A percentile compares a stretch with the other conserved stretches of the same genome.
Evolutionary conservation across 192 early-diverging fungal genomes (phyloP).

Genomic region (Funneliformis geosporum): DNA sequence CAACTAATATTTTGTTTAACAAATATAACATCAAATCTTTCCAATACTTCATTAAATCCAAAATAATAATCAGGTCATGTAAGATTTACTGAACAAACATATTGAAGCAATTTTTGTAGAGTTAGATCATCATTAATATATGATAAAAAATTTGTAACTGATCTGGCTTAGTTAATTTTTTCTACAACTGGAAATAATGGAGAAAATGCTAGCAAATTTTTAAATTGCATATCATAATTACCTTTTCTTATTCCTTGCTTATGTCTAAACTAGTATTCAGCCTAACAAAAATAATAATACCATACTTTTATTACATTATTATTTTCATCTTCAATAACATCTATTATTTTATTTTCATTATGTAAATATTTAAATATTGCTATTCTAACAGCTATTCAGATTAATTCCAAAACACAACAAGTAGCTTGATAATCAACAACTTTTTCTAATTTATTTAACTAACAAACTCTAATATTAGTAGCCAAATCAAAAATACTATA

Average conservation of each 20-base stretch:
- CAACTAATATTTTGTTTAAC: slow-evolving; percentile 10
- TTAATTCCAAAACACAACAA: slow-evolving; percentile 2
- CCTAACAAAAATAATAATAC: background rate
- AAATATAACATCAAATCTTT: background rate
- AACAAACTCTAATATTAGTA: background rate
- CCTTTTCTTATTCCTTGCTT: background rate
- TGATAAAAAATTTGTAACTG: background rate
- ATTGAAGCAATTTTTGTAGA: background rate
- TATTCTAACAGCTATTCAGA: slow-evolving; percentile 12
- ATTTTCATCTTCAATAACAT: slow-evolving; percentile 3
- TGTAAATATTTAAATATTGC: slow-evolving; percentile 8
- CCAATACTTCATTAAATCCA: background rate
- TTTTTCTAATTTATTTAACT: slow-evolving; percentile 24
- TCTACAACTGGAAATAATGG: background rate
- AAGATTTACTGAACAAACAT: background rate
- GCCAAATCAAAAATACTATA: background rate
- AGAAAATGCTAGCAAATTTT: background rate
- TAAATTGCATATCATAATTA: background rate
- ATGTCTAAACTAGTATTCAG: background rate
- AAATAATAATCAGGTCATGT: background rate
- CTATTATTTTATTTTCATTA: background rate
- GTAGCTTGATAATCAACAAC: background rate
- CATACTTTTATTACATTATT: slow-evolving; percentile 1
- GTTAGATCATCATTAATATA: background rate
- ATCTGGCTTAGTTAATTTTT: background rate